Conservation (phyloP, 495 filamentous ascomycete species). For the Xylaria flabelliformis region DNA sequence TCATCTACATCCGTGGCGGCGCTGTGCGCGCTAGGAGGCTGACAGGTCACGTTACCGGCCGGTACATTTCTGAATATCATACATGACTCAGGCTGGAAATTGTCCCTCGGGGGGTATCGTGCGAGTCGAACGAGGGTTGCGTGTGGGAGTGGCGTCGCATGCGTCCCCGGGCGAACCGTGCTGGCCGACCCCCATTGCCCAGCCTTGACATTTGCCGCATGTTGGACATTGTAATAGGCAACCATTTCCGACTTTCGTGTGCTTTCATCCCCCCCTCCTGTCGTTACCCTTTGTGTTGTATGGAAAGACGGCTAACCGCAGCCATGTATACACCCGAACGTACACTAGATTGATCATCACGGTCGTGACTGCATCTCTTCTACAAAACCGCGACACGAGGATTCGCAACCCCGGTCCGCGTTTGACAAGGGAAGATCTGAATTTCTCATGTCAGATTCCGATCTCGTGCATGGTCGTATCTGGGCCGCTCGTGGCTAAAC, state of each 20-base stretch:
- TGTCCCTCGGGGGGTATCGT: neutral
- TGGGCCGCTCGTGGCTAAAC: conserved; percentile 29
- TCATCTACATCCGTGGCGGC: conserved; percentile 19
- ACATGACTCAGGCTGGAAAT: conserved; percentile 10
- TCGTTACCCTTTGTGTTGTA: conserved; percentile 1
- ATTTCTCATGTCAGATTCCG: conserved; percentile 34
- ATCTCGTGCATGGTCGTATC: conserved; percentile 32
- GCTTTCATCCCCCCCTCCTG: neutral
- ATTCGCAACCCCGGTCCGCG: conserved; percentile 22
- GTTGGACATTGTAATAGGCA: conserved; percentile 24
- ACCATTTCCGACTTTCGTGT: conserved; percentile 21
- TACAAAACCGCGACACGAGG: conserved; percentile 22
- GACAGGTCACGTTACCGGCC: conserved; percentile 27
- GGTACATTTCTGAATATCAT: neutral
- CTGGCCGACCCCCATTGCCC: conserved; percentile 9
- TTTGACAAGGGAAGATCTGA: conserved; percentile 32
- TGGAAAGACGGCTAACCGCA: conserved; percentile 15
- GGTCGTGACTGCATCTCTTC: neutral
- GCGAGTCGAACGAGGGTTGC: conserved; percentile 29
- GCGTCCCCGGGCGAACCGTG: conserved; percentile 24
- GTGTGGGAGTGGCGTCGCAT: conserved; percentile 20
- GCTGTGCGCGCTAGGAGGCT: conserved; percentile 27
- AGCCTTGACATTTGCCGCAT: conserved; percentile 21
- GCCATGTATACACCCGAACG: conserved; percentile 12
- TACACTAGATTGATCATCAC: conserved; percentile 17